These are phyloP conservation scores for Postia placenta DNA, from an alignment of 768 basidiomycete genomes.

Conservation along the genomic window DNA sequence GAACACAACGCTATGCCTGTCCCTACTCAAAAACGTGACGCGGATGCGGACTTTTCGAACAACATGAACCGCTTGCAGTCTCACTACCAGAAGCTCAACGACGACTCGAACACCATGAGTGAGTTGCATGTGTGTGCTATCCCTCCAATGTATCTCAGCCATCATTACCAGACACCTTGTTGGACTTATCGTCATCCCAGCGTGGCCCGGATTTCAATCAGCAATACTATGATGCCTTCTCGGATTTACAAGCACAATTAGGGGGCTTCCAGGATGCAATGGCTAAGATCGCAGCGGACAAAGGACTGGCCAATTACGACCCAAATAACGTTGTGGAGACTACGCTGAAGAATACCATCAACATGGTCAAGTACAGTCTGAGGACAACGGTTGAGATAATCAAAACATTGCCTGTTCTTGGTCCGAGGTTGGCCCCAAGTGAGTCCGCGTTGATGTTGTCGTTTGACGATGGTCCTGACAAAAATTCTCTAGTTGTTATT, in stretches of 20 bases:
- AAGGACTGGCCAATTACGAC: constrained; percentile 50
- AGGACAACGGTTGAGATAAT: constrained; percentile 26
- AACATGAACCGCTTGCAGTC: constrained; percentile 21
- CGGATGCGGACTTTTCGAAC: constrained; percentile 12
- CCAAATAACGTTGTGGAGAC: constrained; percentile 36
- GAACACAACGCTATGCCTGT: constrained; percentile 6
- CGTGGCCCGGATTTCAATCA: constrained; percentile 29
- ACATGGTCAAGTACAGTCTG: constrained; percentile 43
- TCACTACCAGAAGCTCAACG: constrained; percentile 17
- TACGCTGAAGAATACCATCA: constrained; percentile 42
- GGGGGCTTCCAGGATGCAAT: constrained; percentile 26
- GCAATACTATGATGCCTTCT: constrained; percentile 30
- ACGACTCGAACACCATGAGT: constrained; percentile 24
- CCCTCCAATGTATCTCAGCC: background rate
- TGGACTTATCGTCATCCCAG: background rate
- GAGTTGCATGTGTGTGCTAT: constrained; percentile 2
- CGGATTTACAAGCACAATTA: constrained; percentile 28
- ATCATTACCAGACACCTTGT: constrained; percentile 1
- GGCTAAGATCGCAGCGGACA: constrained; percentile 28
- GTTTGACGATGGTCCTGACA: background rate
- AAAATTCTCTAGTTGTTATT: constrained; percentile 41
- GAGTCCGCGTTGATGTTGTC: constrained; percentile 19
- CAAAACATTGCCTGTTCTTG: constrained; percentile 37
- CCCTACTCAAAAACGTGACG: background rate
- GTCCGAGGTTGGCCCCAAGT: constrained; percentile 52